phyloP scores from a whole-genome alignment of 345 rosid genomes.

The Euclidium syriacum region DNA sequence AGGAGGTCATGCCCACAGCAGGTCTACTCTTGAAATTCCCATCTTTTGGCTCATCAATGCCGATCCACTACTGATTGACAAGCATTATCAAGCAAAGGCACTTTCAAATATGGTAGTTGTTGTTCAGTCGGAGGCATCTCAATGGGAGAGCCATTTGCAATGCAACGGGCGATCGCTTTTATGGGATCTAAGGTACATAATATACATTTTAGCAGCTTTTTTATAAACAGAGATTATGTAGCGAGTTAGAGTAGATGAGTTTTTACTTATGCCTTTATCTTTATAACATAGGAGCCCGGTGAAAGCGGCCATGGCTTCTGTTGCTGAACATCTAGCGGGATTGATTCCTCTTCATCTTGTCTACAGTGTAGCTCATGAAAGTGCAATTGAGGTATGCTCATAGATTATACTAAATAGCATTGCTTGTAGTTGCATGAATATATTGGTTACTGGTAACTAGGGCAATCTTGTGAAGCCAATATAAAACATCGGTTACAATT shows the following conservation, averaged over 20 bases:
- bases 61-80: slow-evolving; percentile 84
- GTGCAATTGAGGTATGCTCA: slow-evolving; percentile 77
- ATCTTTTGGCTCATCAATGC: slow-evolving; percentile 90
- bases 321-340: slow-evolving; percentile 94
- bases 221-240: neutral
- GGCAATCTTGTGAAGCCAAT: neutral
- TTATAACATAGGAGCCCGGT: slow-evolving; percentile 61
- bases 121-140: slow-evolving; percentile 83
- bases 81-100: slow-evolving; percentile 92
- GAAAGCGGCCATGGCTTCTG: slow-evolving; percentile 89
- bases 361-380: slow-evolving; percentile 94
- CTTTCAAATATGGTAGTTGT: slow-evolving; percentile 93
- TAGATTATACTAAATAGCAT: slow-evolving; percentile 1
- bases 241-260: neutral
- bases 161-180: slow-evolving; percentile 89
- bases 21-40: slow-evolving; percentile 95
- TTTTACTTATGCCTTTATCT: neutral
- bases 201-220: slow-evolving; percentile 1
- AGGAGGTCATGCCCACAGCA: slow-evolving; percentile 91
- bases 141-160: slow-evolving; percentile 98
- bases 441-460: slow-evolving; percentile 5
- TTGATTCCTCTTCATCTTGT: slow-evolving; percentile 93
- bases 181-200: slow-evolving; percentile 83
- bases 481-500: neutral
- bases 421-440: slow-evolving; percentile 1